phyloP scores from a whole-genome alignment of 768 basidiomycete genomes.

The Amanita pseudoporphyria region DNA sequence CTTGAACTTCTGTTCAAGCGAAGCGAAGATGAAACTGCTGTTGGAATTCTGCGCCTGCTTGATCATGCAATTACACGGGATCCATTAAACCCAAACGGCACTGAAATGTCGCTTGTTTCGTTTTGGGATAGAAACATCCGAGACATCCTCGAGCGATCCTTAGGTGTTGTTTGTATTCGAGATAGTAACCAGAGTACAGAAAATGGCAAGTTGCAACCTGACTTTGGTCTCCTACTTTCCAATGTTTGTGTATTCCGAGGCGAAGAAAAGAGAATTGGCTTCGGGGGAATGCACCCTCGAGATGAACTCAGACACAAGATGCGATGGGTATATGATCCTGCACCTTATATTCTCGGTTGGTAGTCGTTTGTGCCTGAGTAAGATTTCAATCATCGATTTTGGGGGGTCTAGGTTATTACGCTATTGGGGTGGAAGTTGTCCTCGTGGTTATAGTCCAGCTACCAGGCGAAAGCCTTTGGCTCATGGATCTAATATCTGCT shows the following conservation, averaged over 20 bases:
- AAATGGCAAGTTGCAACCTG: not conserved
- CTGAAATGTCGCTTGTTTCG: no score
- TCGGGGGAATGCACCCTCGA: not conserved
- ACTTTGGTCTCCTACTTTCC: not conserved
- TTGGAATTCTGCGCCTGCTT: no score
- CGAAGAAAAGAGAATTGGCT: not conserved
- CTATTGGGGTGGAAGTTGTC: conserved; percentile 1
- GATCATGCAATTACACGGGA: no score
- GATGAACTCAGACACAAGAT: conserved; percentile 2
- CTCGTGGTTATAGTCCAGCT: conserved; percentile 2
- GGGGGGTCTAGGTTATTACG: conserved; percentile 1
- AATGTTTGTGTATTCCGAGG: conserved; percentile 1
- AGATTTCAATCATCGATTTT: not conserved
- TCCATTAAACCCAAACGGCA: no score
- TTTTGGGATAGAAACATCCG: no score
- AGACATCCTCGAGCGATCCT: no score
- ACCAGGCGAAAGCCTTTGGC: not conserved
- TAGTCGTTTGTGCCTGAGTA: not conserved
- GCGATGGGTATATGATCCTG: not conserved
- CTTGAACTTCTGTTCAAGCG: no score
- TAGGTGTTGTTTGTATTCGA: no score
- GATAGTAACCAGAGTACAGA: conserved; percentile 14
- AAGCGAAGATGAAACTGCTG: no score
- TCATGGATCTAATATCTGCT: conserved; percentile 6
- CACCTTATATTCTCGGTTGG: conserved; percentile 1